Base-by-base conservation (phyloP, 2,329 filamentous ascomycete genomes). In the Knufia petricola region DNA sequence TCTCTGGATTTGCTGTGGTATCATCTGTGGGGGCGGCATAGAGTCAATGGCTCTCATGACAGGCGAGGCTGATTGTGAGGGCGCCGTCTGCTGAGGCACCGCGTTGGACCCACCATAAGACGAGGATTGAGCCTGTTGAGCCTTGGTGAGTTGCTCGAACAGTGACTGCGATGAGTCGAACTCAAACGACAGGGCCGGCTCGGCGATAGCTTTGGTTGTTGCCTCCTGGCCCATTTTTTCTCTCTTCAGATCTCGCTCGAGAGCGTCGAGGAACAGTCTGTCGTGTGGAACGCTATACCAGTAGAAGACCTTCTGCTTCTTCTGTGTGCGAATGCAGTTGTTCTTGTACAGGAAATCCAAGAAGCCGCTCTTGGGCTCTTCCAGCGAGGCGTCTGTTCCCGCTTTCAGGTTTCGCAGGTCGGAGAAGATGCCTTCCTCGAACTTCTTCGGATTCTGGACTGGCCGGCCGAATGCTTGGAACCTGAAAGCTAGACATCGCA, bases 221-320 rank as follows among this genome's bases (percentile, higher is more conserved):
- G 92, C 87, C 71, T 98, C 92, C 70, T 98, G 92, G 58, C 85
- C 84, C 90, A 96, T 96, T 79, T 98, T 98, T 73, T 98, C 92
- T 63, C 92, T 82, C 81, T 98, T 98, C 64, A 98, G 72, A 64
- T 98, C 92, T 57, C 92, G 84, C 76, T 98, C 92, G 60, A 98
- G 75, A 32, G 92, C 92, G 72, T 98, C 92, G 59, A 98, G 82
- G 71, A 98, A 98, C 45, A 98, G 81, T 48, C 92, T 82, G 69
- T 98, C 92, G 67, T 98, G 92, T 1, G 92, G 92, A 41, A 98
- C 92, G 72, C 89, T 95, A 72, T 96, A 98, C 92, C 92, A 98
- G 73, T 96, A 98, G 64, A 98, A 98, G 57, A 98, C 92, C 76
- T 98, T 98, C 66, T 98, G 92, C 78, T 98, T 98, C 81, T 98